Base-by-base conservation (phyloP, 208 protist species). In the Phytomonas sp. region DNA sequence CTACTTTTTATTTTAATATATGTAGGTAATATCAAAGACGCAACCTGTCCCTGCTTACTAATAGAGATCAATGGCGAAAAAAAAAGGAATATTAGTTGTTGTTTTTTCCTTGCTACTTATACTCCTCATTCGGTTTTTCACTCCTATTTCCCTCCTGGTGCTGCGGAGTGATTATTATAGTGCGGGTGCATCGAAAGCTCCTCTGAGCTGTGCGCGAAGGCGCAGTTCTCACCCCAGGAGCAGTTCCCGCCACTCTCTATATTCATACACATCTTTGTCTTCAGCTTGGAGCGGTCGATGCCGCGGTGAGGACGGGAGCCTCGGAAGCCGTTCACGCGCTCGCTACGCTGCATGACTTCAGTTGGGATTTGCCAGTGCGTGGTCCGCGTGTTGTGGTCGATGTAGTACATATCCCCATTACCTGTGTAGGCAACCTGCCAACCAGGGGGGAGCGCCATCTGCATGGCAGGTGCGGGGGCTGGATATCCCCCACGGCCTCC, bases 261-360 rank as follows among this genome's bases (percentile, higher is more conserved):
- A 77, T 95, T 93, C 87, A 95, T 95, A 79, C 90, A 95, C 90
- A 95, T 93, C 79, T 95, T 95, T 40, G 90, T 95, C 81, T 95
- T 95, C 29, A 80, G 61, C 74, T 95, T 95, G 40, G 74, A 77
- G 29, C 79, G 79, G 75, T 95, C 90, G 70, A 95, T 93, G 37
- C 90, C 90, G 7, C 26, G 26, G 36, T 83, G 81, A 26, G 69
- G 81, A 62, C 83, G 83, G 69, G 66, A 66, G 70, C 70, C 72
- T 36, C 81, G 79, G 74, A 79, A 82, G 37, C 72, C 72, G 8
- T 60, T 30, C 49, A 33, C 45, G 36, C 67, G 34, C 6, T 49
- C 66, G 63, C 30, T 73, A 61, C 76, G 72, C 73, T 82, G 79
- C 71, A 84, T 34, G 29, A 70, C 76, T 59, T 81, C 71, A 5